A percentile compares a stretch with the other conserved stretches of the same genome.
These are phyloP conservation scores for Backusella tarrabulga DNA, from an alignment of 192 early-diverging fungal genomes.

Conservation along the genomic window DNA sequence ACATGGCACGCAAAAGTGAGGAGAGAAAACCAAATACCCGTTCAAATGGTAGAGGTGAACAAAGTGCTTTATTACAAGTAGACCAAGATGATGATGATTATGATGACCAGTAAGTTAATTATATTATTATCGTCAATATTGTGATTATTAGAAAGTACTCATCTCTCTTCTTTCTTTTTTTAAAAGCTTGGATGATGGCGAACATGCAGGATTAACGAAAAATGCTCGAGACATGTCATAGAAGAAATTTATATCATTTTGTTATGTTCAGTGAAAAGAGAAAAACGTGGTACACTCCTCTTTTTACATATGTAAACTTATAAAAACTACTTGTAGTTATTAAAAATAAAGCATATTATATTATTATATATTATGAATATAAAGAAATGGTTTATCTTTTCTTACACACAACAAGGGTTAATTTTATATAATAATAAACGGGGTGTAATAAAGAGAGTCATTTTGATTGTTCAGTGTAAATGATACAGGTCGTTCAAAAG, in stretches of 20 bases:
- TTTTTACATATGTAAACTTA: not conserved
- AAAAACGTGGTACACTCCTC: not conserved
- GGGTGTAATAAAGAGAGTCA: too few species aligned
- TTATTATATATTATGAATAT: not conserved
- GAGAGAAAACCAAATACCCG: not conserved
- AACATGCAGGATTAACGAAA: conserved; percentile 12
- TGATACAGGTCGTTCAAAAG: too few species aligned
- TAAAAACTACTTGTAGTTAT: conserved; percentile 5
- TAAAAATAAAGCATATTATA: not conserved
- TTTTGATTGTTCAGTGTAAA: too few species aligned
- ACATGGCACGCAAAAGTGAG: not conserved
- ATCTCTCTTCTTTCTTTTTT: conserved; percentile 12
- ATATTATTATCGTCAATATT: not conserved
- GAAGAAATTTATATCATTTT: not conserved
- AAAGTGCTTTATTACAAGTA: conserved; percentile 22
- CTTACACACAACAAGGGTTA: too few species aligned
- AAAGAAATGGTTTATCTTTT: not conserved
- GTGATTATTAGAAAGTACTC: not conserved
- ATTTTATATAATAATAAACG: too few species aligned
- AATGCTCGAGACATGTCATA: conserved; percentile 20
- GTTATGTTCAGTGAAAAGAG: not conserved
- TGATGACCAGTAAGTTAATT: conserved; percentile 34
- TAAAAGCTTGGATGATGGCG: conserved; percentile 23
- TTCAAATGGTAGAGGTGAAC: conserved; percentile 8
- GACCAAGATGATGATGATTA: conserved; percentile 43